Evolutionary conservation across 805 yeast genomes (phyloP).

Genomic region (Cyberlindnera petersonii): DNA sequence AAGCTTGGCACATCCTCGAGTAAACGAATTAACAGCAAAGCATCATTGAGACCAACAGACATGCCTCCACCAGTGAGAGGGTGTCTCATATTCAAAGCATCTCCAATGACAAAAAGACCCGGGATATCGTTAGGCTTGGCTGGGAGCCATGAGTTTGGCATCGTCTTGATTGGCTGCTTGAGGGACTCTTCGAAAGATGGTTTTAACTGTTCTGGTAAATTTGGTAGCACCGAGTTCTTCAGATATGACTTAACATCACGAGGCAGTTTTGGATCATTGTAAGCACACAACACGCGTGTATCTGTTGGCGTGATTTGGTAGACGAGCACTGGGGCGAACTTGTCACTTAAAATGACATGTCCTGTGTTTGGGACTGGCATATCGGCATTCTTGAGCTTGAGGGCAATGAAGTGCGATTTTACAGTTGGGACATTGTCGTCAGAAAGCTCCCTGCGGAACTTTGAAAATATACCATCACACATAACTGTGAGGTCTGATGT

Average conservation of each 20-base stretch:
- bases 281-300: constrained; percentile 87
- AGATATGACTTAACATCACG: constrained; percentile 62
- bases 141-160: constrained; percentile 92
- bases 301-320: constrained; percentile 83
- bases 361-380: constrained; percentile 77
- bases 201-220: constrained; percentile 58
- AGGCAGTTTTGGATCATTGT: constrained; percentile 71
- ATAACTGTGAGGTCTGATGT: constrained; percentile 64
- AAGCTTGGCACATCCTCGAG: constrained; percentile 54
- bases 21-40: constrained; percentile 60
- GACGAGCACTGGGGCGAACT: constrained; percentile 81
- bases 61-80: constrained; percentile 99
- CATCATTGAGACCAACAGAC: constrained; percentile 95
- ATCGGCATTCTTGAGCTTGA: constrained; percentile 69
- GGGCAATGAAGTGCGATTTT: constrained; percentile 84
- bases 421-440: constrained; percentile 59
- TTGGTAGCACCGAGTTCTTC: constrained; percentile 54
- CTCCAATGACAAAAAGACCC: constrained; percentile 85
- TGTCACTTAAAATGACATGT: constrained; percentile 76
- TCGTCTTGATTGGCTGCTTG: constrained; percentile 59
- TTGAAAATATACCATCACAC: constrained; percentile 94
- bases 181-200: constrained; percentile 72
- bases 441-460: constrained; percentile 73
- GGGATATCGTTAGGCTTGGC: constrained; percentile 67
- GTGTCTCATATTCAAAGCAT: constrained; percentile 95